A percentile compares a stretch with the other conserved stretches of the same genome.
Evolutionary conservation across 225 moss, liverwort and hornwort genomes (phyloP).

Genomic region (Thuidium tamariscinum): DNA sequence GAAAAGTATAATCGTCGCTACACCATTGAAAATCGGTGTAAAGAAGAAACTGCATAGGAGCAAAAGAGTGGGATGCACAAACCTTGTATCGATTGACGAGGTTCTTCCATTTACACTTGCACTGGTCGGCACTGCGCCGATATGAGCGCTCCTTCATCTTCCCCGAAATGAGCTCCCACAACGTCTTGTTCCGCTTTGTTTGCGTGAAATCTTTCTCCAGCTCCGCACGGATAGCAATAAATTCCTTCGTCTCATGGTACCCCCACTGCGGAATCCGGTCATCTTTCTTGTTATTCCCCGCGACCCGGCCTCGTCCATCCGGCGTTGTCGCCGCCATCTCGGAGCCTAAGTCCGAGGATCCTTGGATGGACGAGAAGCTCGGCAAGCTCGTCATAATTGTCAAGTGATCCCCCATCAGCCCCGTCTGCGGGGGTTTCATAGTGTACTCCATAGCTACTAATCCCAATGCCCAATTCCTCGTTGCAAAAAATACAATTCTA

Average conservation of each 20-base stretch:
- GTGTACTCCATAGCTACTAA: conserved; percentile 6
- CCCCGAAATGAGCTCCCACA: conserved; percentile 94
- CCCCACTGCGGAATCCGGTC: conserved; percentile 99
- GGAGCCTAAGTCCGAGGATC: neutral
- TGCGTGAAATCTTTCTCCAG: conserved; percentile 98
- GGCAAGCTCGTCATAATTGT: conserved; percentile 37
- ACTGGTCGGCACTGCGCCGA: conserved; percentile 87
- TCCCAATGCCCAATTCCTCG: neutral
- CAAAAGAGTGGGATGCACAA: neutral
- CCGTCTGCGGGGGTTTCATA: conserved; percentile 12
- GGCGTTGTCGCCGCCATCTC: conserved; percentile 37
- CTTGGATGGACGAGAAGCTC: conserved; percentile 12
- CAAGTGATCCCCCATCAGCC: conserved; percentile 33
- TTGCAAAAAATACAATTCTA: neutral
- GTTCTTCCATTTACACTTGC: conserved; percentile 99
- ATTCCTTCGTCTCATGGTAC: conserved; percentile 89
- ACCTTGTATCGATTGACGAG: conserved; percentile 99
- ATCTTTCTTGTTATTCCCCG: conserved; percentile 53
- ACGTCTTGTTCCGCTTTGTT: conserved; percentile 91
- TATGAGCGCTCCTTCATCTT: conserved; percentile 99
- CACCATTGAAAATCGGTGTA: neutral
- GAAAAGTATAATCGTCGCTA: neutral
- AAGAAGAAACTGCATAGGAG: neutral
- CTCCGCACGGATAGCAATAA: conserved; percentile 84
- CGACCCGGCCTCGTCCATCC: conserved; percentile 20